Evolutionary conservation across 768 basidiomycete species (phyloP).

Genomic region (Russula earlei): DNA sequence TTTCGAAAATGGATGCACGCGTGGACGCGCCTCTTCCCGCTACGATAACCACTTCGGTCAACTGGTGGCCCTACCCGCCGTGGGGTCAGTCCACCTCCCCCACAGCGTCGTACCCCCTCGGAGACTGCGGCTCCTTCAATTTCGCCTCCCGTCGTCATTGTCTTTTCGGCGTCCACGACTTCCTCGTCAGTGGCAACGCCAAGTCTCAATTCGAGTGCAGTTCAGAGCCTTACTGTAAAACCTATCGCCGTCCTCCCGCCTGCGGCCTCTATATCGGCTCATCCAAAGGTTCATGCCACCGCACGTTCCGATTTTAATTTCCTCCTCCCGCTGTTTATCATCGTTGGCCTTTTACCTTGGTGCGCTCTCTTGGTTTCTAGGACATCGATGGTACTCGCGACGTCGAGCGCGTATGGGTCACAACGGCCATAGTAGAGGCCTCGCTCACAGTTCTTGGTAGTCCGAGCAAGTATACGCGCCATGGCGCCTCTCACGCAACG

Average conservation of each 20-base stretch:
- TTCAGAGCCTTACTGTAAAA: conserved; percentile 1
- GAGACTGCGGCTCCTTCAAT: background rate
- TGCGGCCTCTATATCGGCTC: conserved; percentile 11
- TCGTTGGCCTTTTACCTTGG: conserved; percentile 24
- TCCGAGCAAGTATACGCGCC: conserved; percentile 18
- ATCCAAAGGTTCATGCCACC: conserved; percentile 3
- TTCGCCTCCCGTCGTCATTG: background rate
- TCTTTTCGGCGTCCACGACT: background rate
- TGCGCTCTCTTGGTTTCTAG: conserved; percentile 19
- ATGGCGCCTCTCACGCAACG: conserved; percentile 1
- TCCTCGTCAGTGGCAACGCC: background rate
- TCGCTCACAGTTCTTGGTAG: background rate
- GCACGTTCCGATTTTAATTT: conserved; percentile 19
- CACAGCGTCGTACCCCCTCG: background rate
- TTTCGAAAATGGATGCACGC: background rate
- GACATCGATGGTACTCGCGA: conserved; percentile 17
- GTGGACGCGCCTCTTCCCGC: background rate
- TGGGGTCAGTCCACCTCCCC: conserved; percentile 21
- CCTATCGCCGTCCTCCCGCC: conserved; percentile 25
- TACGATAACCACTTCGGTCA: conserved; percentile 18
- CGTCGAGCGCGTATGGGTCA: conserved; percentile 2
- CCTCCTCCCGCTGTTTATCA: conserved; percentile 25
- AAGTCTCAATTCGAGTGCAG: no score
- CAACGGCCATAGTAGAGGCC: background rate
- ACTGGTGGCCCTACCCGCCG: conserved; percentile 30